Base-by-base conservation (phyloP, 2,329 filamentous ascomycete species). In the Alternaria incomplexa region DNA sequence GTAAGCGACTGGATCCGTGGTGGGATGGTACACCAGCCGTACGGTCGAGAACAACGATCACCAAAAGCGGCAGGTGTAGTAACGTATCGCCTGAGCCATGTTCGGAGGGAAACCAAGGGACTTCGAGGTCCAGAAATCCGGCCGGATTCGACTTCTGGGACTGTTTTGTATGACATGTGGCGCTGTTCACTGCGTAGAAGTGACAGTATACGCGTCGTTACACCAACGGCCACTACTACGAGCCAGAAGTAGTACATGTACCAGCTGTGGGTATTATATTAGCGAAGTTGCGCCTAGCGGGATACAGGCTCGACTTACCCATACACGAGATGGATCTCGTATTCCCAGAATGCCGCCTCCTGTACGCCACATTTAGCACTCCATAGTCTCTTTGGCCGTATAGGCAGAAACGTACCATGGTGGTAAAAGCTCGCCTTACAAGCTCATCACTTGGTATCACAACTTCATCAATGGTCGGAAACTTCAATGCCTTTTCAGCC, bases 1-100 rank as follows among this genome's bases (percentile, higher is more conserved):
- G 83, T 75, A 2, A 86, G 63, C 6, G 80, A 80, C 58, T 86
- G 84, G 0, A 83, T 75, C 11, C 85, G 81, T 2, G 82, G 83
- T 3, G 85, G 83, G 36, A 86, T 81, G 1, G 82, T 84, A 64
- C 80, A 82, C 66, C 80, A 82, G 7, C 81, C 77, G 2, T 83
- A 65, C 1, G 78, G 73, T 28, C 81, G 80, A 23, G 82, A 81
- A 44, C 80, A 80, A 48, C 81, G 78, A 13, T 79, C 74, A 23
- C 80, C 79, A 40, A 85, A 79, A 0, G 83, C 77, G 1, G 82
- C 79, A 5, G 85, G 82, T 10, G 83, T 71, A 9, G 83, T 76
- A 10, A 86, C 50, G 66, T 83, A 68, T 15, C 66, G 66, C 47
- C 73, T 77, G 3, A 76, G 48, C 48, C 72, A 70, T 5, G 65